Percentiles rank a stretch among this genome's conserved stretches.
Conservation (phyloP, 352 stramenopile genomes). For the Globisporangium solare region DNA sequence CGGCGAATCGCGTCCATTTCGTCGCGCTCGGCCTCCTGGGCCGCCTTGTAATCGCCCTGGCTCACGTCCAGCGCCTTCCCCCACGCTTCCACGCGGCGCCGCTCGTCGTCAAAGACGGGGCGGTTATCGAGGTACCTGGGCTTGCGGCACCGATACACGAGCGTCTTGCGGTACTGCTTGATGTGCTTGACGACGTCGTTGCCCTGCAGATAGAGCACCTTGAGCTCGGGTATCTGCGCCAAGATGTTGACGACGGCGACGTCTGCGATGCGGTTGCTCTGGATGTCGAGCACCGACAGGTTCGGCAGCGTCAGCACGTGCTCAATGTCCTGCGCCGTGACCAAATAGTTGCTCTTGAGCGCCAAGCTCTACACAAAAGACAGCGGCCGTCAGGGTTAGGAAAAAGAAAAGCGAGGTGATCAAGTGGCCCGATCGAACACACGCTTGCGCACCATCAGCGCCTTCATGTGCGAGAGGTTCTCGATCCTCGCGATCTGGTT, state of each 20-base stretch:
- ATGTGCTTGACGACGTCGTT: slow-evolving; percentile 87
- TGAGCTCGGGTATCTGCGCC: slow-evolving; percentile 68
- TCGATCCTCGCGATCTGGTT: slow-evolving; percentile 79
- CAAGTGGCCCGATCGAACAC: too few relatives aligned
- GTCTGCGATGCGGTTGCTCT: slow-evolving; percentile 78
- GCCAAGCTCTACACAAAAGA: slow-evolving; percentile 55
- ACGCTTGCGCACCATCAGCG: slow-evolving; percentile 67
- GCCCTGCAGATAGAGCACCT: slow-evolving; percentile 78
- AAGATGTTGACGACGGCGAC: slow-evolving; percentile 58
- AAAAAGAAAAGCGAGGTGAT: too few relatives aligned
- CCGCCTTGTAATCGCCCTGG: slow-evolving; percentile 72
- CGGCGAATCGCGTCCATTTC: slow-evolving; percentile 82
- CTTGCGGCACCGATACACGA: slow-evolving; percentile 69
- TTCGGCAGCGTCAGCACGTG: slow-evolving; percentile 63
- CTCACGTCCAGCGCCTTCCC: slow-evolving; percentile 56
- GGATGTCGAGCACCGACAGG: slow-evolving; percentile 74
- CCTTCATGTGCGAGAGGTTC: slow-evolving; percentile 68
- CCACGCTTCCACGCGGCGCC: slow-evolving; percentile 79
- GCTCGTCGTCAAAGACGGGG: slow-evolving; percentile 84
- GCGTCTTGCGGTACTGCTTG: slow-evolving; percentile 82
- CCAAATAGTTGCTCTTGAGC: slow-evolving; percentile 76
- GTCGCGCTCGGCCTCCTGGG: slow-evolving; percentile 75
- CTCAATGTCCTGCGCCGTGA: slow-evolving; percentile 48
- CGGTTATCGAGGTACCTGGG: slow-evolving; percentile 82
- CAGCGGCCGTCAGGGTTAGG: too few relatives aligned